Conservation (phyloP, 2,329 filamentous ascomycete species). For the Aspergillus ustus region DNA sequence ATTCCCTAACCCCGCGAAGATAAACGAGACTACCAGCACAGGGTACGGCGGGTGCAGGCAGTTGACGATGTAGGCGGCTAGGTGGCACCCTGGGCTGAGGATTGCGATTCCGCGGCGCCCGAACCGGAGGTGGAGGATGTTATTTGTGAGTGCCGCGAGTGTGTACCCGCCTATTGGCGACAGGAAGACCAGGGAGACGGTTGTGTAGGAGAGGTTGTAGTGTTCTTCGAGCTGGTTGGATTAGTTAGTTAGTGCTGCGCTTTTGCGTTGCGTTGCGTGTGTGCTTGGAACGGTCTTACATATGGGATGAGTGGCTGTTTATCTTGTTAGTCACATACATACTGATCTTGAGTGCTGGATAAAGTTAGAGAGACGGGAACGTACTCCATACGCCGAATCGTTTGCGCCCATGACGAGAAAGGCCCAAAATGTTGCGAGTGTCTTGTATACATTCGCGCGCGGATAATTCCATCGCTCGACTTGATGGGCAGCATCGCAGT, state of each 20-base stretch:
- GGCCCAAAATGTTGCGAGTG: conserved; percentile 61
- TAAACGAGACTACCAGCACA: conserved; percentile 45
- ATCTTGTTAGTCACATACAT: not conserved
- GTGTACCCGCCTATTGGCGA: conserved; percentile 55
- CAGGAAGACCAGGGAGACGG: conserved; percentile 57
- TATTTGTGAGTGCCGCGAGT: conserved; percentile 51
- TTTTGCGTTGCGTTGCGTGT: not conserved
- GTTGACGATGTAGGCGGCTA: conserved; percentile 44
- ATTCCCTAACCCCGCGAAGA: conserved; percentile 48
- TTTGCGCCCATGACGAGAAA: conserved; percentile 64
- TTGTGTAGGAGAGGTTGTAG: conserved; percentile 52
- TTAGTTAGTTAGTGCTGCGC: not conserved
- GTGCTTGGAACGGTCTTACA: conserved; percentile 41
- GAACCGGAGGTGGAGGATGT: conserved; percentile 45
- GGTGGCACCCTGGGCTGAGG: conserved; percentile 58
- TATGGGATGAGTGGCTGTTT: conserved; percentile 53
- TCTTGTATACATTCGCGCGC: conserved; percentile 53
- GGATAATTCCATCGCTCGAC: conserved; percentile 53
- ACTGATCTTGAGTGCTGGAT: not conserved
- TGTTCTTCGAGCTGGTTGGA: conserved; percentile 48
- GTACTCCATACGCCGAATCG: conserved; percentile 62
- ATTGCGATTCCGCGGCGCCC: conserved; percentile 75
- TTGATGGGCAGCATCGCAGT: not conserved
- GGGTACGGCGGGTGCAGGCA: conserved; percentile 49
- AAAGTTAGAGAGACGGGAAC: conserved; percentile 25